Base-by-base conservation (phyloP, 176 grass and related monocot species). In the Ampelocalamus luodianensis region DNA sequence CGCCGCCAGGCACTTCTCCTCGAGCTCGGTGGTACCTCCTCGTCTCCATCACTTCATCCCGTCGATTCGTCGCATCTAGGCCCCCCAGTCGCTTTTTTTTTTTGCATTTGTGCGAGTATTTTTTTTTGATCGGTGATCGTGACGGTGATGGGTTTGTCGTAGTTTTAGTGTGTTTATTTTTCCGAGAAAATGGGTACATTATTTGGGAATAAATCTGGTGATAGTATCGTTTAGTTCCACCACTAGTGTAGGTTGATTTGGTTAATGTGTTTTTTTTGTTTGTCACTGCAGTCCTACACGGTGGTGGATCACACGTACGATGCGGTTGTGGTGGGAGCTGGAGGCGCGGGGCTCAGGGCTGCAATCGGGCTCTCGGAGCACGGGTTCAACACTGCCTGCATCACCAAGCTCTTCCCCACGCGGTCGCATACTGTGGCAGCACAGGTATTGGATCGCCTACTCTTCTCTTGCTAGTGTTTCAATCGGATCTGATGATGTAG, bases 321-420 rank as follows among this genome's bases (percentile, higher is more conserved):
- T 87, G 95, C 95, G 12, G 93, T 98, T 6, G 95, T 98, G 37
- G 92, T 98, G 51, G 95, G 95, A 26, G 95, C 95, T 68, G 95
- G 95, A 27, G 95, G 95, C 45, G 95, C 95, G 23, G 95, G 95
- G 29, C 91, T 98, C 10, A 89, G 95, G 46, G 93, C 95, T 3
- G 95, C 95, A 46, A 98, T 98, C 80, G 95, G 95, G 14, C 91
- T 98, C 36, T 98, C 95, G 3, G 95, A 98, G 77, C 95, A 98
- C 44, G 93, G 95, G 1, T 98, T 98, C 83, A 98, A 98, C 83
- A 98, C 95, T 10, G 95, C 95, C 12, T 98, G 95, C 89, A 90
- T 98, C 76, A 98, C 95, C 85, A 98, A 98, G 89, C 92, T 98
- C 82, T 98, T 98, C 80, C 95, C 95, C 43, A 98, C 95, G 65